Evolutionary conservation across 2,329 filamentous ascomycete genomes (phyloP).

Genomic region (Huntiella decipiens): DNA sequence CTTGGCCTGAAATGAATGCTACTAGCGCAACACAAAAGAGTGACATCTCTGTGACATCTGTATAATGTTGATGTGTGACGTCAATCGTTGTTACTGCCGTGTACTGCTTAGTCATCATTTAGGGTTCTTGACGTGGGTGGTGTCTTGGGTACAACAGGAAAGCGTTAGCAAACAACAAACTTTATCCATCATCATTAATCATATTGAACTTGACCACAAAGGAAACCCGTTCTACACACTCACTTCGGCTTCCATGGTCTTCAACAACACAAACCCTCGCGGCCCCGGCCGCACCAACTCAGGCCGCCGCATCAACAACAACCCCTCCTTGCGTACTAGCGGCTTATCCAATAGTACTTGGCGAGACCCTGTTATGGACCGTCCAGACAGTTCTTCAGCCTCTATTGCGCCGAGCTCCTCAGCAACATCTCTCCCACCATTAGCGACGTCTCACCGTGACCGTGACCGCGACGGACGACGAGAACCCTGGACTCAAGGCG

Average conservation of each 20-base stretch:
- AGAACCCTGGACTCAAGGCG: too few relatives aligned
- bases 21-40: too few relatives aligned
- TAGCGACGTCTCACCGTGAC: too few relatives aligned
- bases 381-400: background rate
- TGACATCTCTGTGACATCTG: background rate
- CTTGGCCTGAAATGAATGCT: background rate
- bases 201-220: background rate
- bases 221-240: too few relatives aligned
- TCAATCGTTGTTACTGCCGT: too few relatives aligned
- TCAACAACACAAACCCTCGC: background rate
- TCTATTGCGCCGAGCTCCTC: background rate
- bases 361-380: background rate
- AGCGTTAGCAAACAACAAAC: too few relatives aligned
- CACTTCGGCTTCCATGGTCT: background rate
- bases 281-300: background rate
- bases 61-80: too few relatives aligned
- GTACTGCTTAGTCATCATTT: background rate
- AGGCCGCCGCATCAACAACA: background rate
- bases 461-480: too few relatives aligned
- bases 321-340: background rate
- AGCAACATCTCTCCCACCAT: background rate
- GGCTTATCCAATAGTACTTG: background rate
- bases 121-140: too few relatives aligned
- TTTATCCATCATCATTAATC: background rate
- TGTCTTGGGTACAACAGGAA: too few relatives aligned